Evolutionary conservation across 2,329 filamentous ascomycete genomes (phyloP).

Genomic region (Aspergillus sp.): DNA sequence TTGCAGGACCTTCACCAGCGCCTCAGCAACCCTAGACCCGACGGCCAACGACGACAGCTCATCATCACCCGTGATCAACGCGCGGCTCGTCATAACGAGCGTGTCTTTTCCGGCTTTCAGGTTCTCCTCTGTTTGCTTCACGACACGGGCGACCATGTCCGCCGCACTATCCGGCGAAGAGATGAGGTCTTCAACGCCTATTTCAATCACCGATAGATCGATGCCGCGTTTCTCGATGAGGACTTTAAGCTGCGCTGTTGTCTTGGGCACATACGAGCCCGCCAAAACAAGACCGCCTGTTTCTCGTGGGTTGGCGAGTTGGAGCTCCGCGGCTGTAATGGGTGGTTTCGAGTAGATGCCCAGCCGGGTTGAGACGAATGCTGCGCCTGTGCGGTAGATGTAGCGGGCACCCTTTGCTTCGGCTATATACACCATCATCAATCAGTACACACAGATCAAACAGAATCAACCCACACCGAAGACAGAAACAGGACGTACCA

Average conservation of each 20-base stretch:
- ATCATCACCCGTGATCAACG: conserved; percentile 51
- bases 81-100: conserved; percentile 59
- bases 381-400: conserved; percentile 49
- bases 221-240: conserved; percentile 41
- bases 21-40: conserved; percentile 52
- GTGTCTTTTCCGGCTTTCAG: conserved; percentile 53
- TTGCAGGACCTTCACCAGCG: conserved; percentile 52
- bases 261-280: conserved; percentile 61
- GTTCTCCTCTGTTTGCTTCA: conserved; percentile 38
- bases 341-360: conserved; percentile 55
- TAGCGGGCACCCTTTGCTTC: conserved; percentile 40
- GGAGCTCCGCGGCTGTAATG: conserved; percentile 48
- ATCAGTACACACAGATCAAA: not conserved
- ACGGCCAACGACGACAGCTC: conserved; percentile 56
- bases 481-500: conserved; percentile 19
- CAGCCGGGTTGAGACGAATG: conserved; percentile 51
- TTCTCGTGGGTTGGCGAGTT: conserved; percentile 30
- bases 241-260: conserved; percentile 54
- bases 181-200: conserved; percentile 52
- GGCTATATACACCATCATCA: conserved; percentile 12
- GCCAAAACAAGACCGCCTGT: conserved; percentile 56
- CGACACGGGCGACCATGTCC: conserved; percentile 24
- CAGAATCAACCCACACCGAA: not conserved
- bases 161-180: conserved; percentile 30
- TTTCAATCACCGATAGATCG: conserved; percentile 44